Conservation (phyloP, 495 filamentous ascomycete species). For the Elaphomyces granulatus region DNA sequence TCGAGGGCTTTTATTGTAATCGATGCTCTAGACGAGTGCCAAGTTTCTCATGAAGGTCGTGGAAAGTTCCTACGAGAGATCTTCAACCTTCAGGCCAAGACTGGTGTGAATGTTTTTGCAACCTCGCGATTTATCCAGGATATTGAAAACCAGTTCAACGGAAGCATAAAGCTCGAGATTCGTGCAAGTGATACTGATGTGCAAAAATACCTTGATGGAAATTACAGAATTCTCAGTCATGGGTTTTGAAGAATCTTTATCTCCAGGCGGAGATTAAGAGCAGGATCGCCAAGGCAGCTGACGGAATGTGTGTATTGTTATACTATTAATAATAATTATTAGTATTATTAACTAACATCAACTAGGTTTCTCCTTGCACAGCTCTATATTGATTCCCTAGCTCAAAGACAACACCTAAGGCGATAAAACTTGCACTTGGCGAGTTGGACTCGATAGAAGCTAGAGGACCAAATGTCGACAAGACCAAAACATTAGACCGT, state of each 20-base stretch:
- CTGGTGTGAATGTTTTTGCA: conserved; percentile 14
- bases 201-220: conserved; percentile 16
- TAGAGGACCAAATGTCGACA: no score
- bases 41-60: conserved; percentile 14
- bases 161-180: conserved; percentile 15
- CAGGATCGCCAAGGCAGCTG: conserved; percentile 12
- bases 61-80: conserved; percentile 16
- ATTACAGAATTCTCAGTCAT: conserved; percentile 14
- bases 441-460: no score
- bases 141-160: conserved; percentile 14
- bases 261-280: conserved; percentile 12
- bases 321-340: not conserved
- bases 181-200: conserved; percentile 19
- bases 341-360: not conserved
- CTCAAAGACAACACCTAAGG: conserved; percentile 17
- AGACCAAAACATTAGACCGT: conserved; percentile 9
- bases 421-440: conserved; percentile 15
- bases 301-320: conserved; percentile 10
- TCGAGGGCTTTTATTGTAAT: conserved; percentile 25
- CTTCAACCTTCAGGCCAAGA: conserved; percentile 15
- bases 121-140: conserved; percentile 19
- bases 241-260: conserved; percentile 9
- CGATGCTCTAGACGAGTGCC: conserved; percentile 34
- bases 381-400: conserved; percentile 28
- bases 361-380: conserved; percentile 29